Base-by-base conservation (phyloP, 768 basidiomycete species). In the Hemileccinum impolitum region DNA sequence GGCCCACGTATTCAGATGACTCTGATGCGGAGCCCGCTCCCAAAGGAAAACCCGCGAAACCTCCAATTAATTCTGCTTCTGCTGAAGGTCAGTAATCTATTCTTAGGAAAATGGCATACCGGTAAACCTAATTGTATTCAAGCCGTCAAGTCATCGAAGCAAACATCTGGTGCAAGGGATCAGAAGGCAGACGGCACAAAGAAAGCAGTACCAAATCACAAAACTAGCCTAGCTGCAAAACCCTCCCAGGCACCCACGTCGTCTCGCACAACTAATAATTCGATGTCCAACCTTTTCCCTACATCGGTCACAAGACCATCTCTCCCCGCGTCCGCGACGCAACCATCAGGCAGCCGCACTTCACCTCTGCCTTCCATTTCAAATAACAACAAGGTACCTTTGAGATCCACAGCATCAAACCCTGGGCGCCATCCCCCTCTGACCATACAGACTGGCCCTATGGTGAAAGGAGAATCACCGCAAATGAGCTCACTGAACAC, bases 1-100 rank as follows among this genome's bases (percentile, higher is more conserved):
- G 65, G 38, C 46, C 52, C 0, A 28, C 35, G 5, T 47, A 48
- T 15, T 61, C 64, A 6, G 67, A 67, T 12, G 60, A 63, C 14
- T 57, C 57, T 6, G 65, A 67, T 7, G 8, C 19, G 12, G 59
- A 57, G 28, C 45, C 42, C 5, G 15, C 34, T 39, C 45, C 52
- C 4, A 69, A 59, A 21, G 31, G 17, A 28, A 63, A 61, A 28
- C 19, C 45, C 2, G 15, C 45, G 2, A 63, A 59, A 41, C 23
- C 26, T 17, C 19, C 39, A 23, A 35, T 21, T 18, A 15, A 31
- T 23, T 12, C 43, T 4, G 26, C 13, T 13, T 19, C 38, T 43
- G 23, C 28, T 23, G 34, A 15, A 56, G 61, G 63, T 64, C 40
- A 32, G 64, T 61, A 3, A 19, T 21, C 12, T 43, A 25, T 10